Evolutionary conservation across 768 basidiomycete genomes (phyloP), one percentile per base, ranked within the genome.

Genomic region (Boletus bicolor): DNA sequence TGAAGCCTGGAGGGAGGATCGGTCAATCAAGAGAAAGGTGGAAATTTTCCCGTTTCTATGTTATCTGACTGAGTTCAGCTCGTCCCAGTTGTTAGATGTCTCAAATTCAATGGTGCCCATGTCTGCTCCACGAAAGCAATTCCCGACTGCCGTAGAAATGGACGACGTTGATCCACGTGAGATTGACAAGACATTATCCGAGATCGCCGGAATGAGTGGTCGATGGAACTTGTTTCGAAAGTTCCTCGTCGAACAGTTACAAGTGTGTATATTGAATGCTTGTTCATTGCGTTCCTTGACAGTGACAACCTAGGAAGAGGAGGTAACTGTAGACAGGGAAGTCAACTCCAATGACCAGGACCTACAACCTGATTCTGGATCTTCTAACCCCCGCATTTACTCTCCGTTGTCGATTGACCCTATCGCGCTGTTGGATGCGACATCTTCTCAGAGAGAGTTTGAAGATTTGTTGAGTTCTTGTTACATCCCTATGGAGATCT

Each of bases 201-300:
- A 98, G 72, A 72, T 91, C 9, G 85, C 93, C 14, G 88, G 87
- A 4, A 93, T 99, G 84, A 85, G 89, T 35, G 86, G 94, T 24
- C 78, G 96, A 51, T 99, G 96, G 96, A 84, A 83, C 60, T 70
- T 98, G 58, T 95, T 98, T 73, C 82, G 86, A 51, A 87, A 90
- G 54, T 99, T 98, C 69, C 76, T 98, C 17, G 76, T 83, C 34
- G 89, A 90, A 49, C 80, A 87, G 34, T 70, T 94, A 9, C 78
- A 77, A 70, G 94, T 87, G 63, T 58, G 76, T 55, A 21, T 36
- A 1, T 12, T 10, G 6, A 21, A 48, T 5, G 55, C 21, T 35
- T 47, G 1, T 10, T 36, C 26, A 1, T n/a, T 14, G 9, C 12
- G 9, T 43, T 39, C 42, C 36, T 51, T 56, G 36, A 65, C 41